Base-by-base conservation (phyloP, 2,329 filamentous ascomycete species). In the Fusarium nodosum region DNA sequence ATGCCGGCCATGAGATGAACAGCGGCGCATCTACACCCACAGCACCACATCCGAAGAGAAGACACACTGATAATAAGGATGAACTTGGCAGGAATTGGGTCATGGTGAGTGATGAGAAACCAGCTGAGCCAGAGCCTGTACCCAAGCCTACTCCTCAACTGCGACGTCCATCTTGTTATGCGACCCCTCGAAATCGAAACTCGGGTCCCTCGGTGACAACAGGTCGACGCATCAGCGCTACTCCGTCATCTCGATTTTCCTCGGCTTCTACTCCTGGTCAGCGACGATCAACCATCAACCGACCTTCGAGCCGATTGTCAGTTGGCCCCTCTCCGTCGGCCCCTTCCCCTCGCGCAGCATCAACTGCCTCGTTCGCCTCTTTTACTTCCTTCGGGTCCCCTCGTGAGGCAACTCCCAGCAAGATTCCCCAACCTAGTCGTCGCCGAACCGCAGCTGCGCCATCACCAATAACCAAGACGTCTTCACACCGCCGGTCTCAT, bases 71-170 rank as follows among this genome's bases (percentile, higher is more conserved):
- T 55, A 76, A 81, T 2, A 80, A 82, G 20, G 85, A 88, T 66
- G 87, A 90, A 44, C 81, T 92, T 8, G 83, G 86, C 31, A 86
- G 84, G 57, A 92, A 89, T 79, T 94, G 91, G 91, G 90, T 94
- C 30, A 83, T 94, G 67, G 88, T 94, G 28, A 81, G 82, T 57
- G 84, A 84, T 45, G 77, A 76, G 20, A 68, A 66, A 31, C 64
- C 67, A 36, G 56, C 64, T 66, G 64, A 71, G 41, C 60, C 67
- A 12, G 59, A 66, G 18, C 60, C 67, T 16, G 56, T 58, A 22
- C 46, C 56, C 9, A 63, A 72, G 69, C 24, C 66, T 57, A 77
- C 53, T 64, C 62, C 74, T 45, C 72, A 73, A 15, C 75, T 74
- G 28, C 73, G 76, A 46, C 72, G 74, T 41, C 60, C 70, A 9